Conservation (phyloP, 2,329 filamentous ascomycete species). For the Aureobasidium zeae region DNA sequence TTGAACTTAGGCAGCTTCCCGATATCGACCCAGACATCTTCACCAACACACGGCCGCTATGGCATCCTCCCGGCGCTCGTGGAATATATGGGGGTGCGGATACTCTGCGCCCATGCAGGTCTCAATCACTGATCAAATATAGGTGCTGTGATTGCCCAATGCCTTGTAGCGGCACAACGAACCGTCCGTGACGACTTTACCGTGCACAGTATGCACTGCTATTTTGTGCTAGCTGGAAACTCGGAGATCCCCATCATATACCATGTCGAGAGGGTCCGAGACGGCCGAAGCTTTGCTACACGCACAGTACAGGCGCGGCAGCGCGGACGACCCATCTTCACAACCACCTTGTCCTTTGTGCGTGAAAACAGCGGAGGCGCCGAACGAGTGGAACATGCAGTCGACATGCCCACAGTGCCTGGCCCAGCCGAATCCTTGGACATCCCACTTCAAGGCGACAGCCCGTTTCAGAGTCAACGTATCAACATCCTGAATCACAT, state of each 20-base stretch:
- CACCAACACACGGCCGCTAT: conserved; percentile 84
- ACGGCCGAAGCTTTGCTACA: conserved; percentile 82
- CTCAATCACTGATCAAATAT: not conserved
- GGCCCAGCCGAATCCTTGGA: conserved; percentile 32
- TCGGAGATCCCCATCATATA: conserved; percentile 79
- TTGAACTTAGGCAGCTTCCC: conserved; percentile 72
- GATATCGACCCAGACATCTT: conserved; percentile 79
- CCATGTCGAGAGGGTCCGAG: conserved; percentile 87
- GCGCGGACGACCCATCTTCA: conserved; percentile 83
- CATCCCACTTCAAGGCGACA: conserved; percentile 27
- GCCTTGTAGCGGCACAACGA: conserved; percentile 73
- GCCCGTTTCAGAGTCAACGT: conserved; percentile 50
- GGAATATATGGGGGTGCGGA: conserved; percentile 75
- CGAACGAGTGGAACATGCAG: conserved; percentile 55
- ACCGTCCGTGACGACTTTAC: conserved; percentile 75
- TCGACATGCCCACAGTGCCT: conserved; percentile 41
- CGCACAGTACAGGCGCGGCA: conserved; percentile 94
- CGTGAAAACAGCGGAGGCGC: conserved; percentile 52
- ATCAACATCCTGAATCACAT: conserved; percentile 49
- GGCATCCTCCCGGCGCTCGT: conserved; percentile 84
- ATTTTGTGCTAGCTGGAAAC: conserved; percentile 89
- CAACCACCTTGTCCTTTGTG: conserved; percentile 85
- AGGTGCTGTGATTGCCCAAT: conserved; percentile 87
- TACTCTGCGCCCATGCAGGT: not conserved
- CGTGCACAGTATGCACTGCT: conserved; percentile 97